phyloP scores from a whole-genome alignment of 352 stramenopile species.

The Pythium coloratum region DNA sequence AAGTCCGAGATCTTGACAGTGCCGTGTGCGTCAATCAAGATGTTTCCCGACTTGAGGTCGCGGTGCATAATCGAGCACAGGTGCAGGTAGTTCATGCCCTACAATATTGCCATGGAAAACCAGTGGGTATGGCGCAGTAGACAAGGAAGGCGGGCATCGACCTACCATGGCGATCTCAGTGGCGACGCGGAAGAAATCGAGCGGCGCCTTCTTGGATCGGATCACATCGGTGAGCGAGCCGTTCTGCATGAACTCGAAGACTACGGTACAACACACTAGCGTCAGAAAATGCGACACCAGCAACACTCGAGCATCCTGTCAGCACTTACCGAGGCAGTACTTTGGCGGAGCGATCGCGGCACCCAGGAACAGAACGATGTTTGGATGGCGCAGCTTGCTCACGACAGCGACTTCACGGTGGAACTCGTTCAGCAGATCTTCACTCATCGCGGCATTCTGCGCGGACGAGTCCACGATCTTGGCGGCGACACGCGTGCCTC shows the following conservation, averaged over 20 bases:
- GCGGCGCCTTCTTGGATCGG: slow-evolving; percentile 52
- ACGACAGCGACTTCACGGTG: slow-evolving; percentile 84
- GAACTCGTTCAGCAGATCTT: slow-evolving; percentile 86
- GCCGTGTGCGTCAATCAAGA: slow-evolving; percentile 82
- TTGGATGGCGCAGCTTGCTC: slow-evolving; percentile 82
- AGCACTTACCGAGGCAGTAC: slow-evolving; percentile 74
- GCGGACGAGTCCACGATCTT: slow-evolving; percentile 79
- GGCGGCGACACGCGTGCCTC: slow-evolving; percentile 73
- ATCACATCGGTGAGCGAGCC: slow-evolving; percentile 86
- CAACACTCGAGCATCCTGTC: background rate
- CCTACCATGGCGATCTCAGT: slow-evolving; percentile 79
- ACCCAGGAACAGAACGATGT: slow-evolving; percentile 86
- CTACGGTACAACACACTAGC: slow-evolving; percentile 24
- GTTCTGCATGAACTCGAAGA: slow-evolving; percentile 90
- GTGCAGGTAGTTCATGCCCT: slow-evolving; percentile 95
- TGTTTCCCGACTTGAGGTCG: slow-evolving; percentile 96
- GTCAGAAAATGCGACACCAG: background rate
- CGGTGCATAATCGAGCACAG: slow-evolving; percentile 94
- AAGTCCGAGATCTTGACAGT: slow-evolving; percentile 91
- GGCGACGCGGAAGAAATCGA: slow-evolving; percentile 83
- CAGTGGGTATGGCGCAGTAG: background rate
- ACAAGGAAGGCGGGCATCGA: background rate
- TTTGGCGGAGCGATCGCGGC: slow-evolving; percentile 73
- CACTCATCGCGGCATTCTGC: slow-evolving; percentile 62
- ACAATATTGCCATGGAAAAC: background rate